These are phyloP conservation scores for Globisporangium ultimum DNA, from an alignment of 352 stramenopile species.

Conservation along the genomic window DNA sequence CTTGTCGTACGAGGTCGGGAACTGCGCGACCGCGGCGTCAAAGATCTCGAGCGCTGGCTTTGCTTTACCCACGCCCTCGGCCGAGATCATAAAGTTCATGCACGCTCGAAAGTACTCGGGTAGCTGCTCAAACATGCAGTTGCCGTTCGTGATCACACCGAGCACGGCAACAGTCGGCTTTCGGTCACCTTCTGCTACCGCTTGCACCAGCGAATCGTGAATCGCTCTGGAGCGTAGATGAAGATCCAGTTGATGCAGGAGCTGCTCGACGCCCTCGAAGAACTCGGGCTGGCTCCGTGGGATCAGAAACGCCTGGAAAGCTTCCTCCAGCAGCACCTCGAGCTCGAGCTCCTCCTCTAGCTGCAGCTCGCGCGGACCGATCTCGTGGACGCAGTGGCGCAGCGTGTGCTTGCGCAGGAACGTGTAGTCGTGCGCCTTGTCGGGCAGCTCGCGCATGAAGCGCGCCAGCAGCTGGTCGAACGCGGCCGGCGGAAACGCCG, in stretches of 20 bases:
- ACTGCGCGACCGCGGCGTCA: slow-evolving; percentile 41
- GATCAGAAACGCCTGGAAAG: slow-evolving; percentile 56
- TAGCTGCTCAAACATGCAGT: slow-evolving; percentile 45
- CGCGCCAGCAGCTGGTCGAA: slow-evolving; percentile 40
- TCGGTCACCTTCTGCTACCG: not conserved
- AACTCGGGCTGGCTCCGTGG: slow-evolving; percentile 56
- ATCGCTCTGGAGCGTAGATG: slow-evolving; percentile 19
- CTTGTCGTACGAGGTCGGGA: slow-evolving; percentile 21
- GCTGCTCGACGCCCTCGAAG: slow-evolving; percentile 49
- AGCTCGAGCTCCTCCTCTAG: slow-evolving; percentile 17
- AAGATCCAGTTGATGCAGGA: slow-evolving; percentile 35
- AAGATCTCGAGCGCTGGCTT: slow-evolving; percentile 57
- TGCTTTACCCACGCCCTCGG: slow-evolving; percentile 39
- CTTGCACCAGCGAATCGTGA: not conserved
- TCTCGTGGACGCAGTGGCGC: slow-evolving; percentile 32
- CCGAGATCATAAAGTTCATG: slow-evolving; percentile 54
- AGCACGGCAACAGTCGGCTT: slow-evolving; percentile 3
- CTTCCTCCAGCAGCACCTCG: slow-evolving; percentile 41
- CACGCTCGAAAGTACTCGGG: slow-evolving; percentile 36
- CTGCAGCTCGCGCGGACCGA: slow-evolving; percentile 20
- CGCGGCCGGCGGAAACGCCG: slow-evolving; percentile 33
- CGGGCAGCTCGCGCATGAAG: slow-evolving; percentile 40
- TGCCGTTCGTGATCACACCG: slow-evolving; percentile 76
- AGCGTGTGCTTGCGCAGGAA: slow-evolving; percentile 63
- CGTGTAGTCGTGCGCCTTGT: slow-evolving; percentile 63